Base-by-base conservation (phyloP, 2,329 filamentous ascomycete species). In the Aspergillus japonicus region DNA sequence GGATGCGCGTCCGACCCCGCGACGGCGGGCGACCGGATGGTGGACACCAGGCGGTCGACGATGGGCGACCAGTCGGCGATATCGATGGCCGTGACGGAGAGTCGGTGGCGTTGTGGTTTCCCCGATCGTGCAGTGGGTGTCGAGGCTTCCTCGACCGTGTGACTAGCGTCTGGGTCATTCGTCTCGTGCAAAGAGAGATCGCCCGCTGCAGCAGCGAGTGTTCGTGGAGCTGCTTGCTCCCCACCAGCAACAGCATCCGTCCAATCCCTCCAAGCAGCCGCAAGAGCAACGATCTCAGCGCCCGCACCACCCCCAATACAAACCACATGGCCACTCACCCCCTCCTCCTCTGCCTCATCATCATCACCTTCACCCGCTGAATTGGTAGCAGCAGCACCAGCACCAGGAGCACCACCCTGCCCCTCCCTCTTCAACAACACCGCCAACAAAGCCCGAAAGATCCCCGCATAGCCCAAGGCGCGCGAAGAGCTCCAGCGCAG, bases 401-500 rank as follows among this genome's bases (percentile, higher is more conserved):
- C 23, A 23, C 23, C 23, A 23, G 23, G 19, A 24, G 12, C 21
- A 51, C 19, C 49, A 53, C 39, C 23, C 12, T 7, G 31, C 19
- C 60, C 59, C 4, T 42, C 49, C 11, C 26, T 6, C 47, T 55
- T 48, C 44, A 35, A 12, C 57, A 71, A 62, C 57, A 62, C 64
- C 47, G 33, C 66, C 66, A 65, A 78, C 57, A 69, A 76, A 62
- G 62, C 71, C 62, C 69, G 72, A 24, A 88, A 81, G 16, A 88
- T 72, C n/a, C 83, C 79, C n/a, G 86, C 81, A 76, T 98, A 98
- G 63, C 89, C 91, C 55, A 98, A 78, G 0, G 92, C 90, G 56
- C 95, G 83, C 55, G 90, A 89, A 1, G 94, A 91, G 75, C 92
- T 96, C 93, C 94, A 99, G 68, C 95, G 81, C 56, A 91, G 85